Percentiles rank a stretch among this genome's conserved stretches.
phyloP scores from a whole-genome alignment of 192 early-diverging fungal genomes.

The Lobulomyces angularis region DNA sequence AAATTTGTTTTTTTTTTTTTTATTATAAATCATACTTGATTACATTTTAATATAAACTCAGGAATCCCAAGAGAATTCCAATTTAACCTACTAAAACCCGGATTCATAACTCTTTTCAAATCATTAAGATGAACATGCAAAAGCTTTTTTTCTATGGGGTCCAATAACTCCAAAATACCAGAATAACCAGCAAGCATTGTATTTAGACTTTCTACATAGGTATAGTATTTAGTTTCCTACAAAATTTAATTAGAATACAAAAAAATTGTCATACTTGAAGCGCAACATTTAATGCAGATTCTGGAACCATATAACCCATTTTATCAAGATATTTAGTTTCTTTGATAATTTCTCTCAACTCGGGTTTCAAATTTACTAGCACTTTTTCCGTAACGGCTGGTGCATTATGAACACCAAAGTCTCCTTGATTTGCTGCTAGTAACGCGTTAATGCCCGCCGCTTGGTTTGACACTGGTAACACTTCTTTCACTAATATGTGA shows the following conservation, averaged over 20 bases:
- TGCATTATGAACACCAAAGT: not conserved
- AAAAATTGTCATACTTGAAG: slow-evolving; percentile 25
- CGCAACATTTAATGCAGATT: slow-evolving; percentile 47
- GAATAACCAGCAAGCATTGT: slow-evolving; percentile 36
- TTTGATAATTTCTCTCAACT: slow-evolving; percentile 46
- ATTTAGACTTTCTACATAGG: slow-evolving; percentile 40
- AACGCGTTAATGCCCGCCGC: not conserved
- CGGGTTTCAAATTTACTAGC: slow-evolving; percentile 39
- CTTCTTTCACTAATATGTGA: slow-evolving; percentile 33
- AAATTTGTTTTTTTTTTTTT: slow-evolving; percentile 3
- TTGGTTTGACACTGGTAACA: not conserved
- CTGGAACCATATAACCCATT: slow-evolving; percentile 40
- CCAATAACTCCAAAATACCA: slow-evolving; percentile 32
- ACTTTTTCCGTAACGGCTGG: slow-evolving; percentile 20
- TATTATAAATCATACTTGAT: slow-evolving; percentile 13
- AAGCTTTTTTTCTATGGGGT: slow-evolving; percentile 38
- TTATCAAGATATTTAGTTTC: slow-evolving; percentile 55
- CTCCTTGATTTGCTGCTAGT: not conserved
- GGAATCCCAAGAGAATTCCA: slow-evolving; percentile 55
- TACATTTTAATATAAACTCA: slow-evolving; percentile 46
- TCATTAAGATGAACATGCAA: slow-evolving; percentile 37
- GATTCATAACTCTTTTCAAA: slow-evolving; percentile 47
- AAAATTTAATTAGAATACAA: slow-evolving; percentile 1
- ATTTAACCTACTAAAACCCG: slow-evolving; percentile 46
- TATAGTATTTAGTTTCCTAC: slow-evolving; percentile 50